Evolutionary conservation across 2,329 filamentous ascomycete genomes (phyloP), one percentile per base, ranked within the genome.

Genomic region (Drechslerella coelobrocha): DNA sequence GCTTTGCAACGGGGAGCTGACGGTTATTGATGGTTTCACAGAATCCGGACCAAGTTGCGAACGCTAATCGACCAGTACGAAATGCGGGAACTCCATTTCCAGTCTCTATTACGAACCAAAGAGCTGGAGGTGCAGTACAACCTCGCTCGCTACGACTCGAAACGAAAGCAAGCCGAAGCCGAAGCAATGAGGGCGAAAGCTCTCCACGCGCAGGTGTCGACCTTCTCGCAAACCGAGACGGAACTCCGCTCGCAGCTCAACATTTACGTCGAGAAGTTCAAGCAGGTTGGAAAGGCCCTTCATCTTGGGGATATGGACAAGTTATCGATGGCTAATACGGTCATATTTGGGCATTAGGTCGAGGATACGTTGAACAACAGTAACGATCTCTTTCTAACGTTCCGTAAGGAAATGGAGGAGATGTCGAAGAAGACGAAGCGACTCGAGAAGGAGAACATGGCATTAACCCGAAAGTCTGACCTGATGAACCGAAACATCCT

Each of bases 391-490:
- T 97, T 97, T 80, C 83, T 97, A 75, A 97, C 94, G 0, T 97
- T 97, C 81, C 87, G 93, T 60, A 97, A 96, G 81, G 94, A 97
- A 80, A 97, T 97, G 92, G 94, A 97, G 80, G 94, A 97, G 77
- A 97, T 97, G 92, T 96, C 92, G 0, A 97, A 97, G 82, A 97
- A 97, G 82, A 96, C 93, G 4, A 97, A 97, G 80, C 88, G 92
- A 24, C 83, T 99, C 57, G 94, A 99, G 79, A 96, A 96, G 80
- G 94, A 99, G 77, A 97, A 99, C 76, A 89, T 94, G 75, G 89
- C 86, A 17, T 84, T 96, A 55, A 96, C 91, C 74, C 87, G 93
- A 61, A 96, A 97, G 79, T 93, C 97, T 79, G 92, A 97, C 76
- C 87, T 91, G 51, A 95, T 92, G 24, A 94, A 94, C 77, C 88